A percentile compares a stretch with the other conserved stretches of the same genome.
These are phyloP conservation scores for Trametes hirsuta DNA, from an alignment of 1,284 basidiomycete species.

Conservation along the genomic window DNA sequence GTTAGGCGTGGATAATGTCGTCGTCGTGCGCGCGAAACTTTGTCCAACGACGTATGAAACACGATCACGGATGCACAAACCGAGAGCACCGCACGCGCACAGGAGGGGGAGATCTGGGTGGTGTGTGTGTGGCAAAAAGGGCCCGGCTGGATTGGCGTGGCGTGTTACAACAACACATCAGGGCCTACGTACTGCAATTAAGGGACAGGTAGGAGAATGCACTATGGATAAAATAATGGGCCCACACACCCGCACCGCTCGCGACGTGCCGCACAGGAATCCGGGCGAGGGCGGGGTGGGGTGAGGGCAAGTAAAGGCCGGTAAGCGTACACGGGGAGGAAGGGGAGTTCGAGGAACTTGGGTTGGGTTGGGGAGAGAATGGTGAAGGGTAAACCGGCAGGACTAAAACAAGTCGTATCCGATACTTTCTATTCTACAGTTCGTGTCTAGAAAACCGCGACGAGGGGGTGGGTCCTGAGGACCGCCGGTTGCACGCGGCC, in stretches of 20 bases:
- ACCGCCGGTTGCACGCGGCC: constrained; percentile 3
- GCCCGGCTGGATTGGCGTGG: constrained; percentile 7
- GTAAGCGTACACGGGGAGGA: neutral
- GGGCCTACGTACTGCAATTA: constrained; percentile 6
- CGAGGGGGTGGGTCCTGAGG: neutral
- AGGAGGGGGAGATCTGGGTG: neutral
- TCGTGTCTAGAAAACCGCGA: constrained; percentile 15
- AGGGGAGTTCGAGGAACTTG: too few relatives aligned
- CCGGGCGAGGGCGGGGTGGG: neutral
- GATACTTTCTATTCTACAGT: constrained; percentile 25
- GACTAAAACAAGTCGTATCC: constrained; percentile 6
- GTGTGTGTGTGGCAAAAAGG: neutral
- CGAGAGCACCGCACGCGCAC: neutral
- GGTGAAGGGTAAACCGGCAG: neutral
- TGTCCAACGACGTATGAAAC: neutral
- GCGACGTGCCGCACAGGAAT: neutral
- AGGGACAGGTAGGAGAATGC: constrained; percentile 1
- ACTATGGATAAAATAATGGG: constrained; percentile 1
- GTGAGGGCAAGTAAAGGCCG: neutral
- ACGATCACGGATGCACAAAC: neutral
- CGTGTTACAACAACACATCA: constrained; percentile 18
- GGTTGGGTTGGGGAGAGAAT: too few relatives aligned
- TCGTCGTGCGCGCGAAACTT: too few relatives aligned
- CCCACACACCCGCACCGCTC: neutral
- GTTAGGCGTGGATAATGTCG: too few relatives aligned